Percentiles rank a stretch among this genome's conserved stretches.
Conservation (phyloP, 2,329 filamentous ascomycete species). For the Diaporthe longicolla region DNA sequence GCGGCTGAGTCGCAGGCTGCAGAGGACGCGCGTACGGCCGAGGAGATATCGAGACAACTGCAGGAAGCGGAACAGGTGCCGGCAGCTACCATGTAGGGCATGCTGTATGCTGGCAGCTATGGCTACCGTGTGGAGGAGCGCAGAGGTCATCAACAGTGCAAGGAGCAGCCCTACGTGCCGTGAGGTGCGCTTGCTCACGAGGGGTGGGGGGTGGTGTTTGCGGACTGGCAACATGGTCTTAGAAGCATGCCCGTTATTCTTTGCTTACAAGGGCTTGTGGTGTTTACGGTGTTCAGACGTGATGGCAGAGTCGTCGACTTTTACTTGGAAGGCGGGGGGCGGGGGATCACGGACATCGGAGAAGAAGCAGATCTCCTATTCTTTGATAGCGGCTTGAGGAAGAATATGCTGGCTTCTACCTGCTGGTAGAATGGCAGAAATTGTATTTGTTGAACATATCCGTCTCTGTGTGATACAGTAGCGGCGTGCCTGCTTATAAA, state of each 20-base stretch:
- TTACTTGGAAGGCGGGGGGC: background rate
- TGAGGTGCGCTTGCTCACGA: background rate
- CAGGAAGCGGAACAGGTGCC: slow-evolving; percentile 55
- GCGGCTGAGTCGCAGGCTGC: slow-evolving; percentile 50
- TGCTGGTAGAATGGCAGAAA: slow-evolving; percentile 28
- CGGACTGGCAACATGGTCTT: slow-evolving; percentile 1
- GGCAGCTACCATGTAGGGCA: slow-evolving; percentile 53
- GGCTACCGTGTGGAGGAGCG: background rate
- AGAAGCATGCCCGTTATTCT: slow-evolving; percentile 20
- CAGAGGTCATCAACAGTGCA: background rate
- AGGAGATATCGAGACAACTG: slow-evolving; percentile 70
- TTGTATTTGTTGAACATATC: background rate
- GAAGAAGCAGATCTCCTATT: slow-evolving; percentile 5
- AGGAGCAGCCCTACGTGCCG: background rate
- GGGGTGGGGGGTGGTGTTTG: background rate
- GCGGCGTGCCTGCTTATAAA: too few species aligned
- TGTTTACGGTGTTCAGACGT: slow-evolving; percentile 31
- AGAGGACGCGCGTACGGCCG: slow-evolving; percentile 62
- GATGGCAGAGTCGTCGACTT: background rate
- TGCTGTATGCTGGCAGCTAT: background rate
- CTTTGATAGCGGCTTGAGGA: slow-evolving; percentile 2
- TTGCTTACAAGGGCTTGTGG: slow-evolving; percentile 20
- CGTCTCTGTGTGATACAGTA: background rate
- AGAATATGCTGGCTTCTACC: background rate
- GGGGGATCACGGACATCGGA: background rate